Evolutionary conservation across 352 stramenopile species (phyloP), one percentile per base, ranked within the genome.

Genomic region (Phytophthora macrochlamydospora): DNA sequence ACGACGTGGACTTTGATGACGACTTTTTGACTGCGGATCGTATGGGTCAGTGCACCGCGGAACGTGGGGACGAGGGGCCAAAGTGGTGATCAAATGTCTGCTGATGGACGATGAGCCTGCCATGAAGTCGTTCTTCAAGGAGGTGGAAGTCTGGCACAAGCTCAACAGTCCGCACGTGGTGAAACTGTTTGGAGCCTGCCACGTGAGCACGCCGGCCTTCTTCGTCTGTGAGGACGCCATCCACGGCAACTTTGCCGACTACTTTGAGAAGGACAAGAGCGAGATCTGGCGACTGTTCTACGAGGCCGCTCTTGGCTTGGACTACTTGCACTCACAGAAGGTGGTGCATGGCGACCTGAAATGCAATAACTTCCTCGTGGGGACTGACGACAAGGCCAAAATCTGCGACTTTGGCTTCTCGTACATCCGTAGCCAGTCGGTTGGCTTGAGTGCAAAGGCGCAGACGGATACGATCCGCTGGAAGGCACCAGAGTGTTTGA

Each of bases 331-430:
- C 61, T 46, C 49, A 11, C 68, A 73, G 31, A 76, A 79, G 44
- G 72, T 92, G 9, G 76, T 97, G 9, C 91, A 97, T 51, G 85
- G 91, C 11, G 89, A 97, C 55, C 74, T 97, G 18, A 97, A 97
- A 57, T 90, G 85, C 50, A 90, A 78, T 53, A 97, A 97, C 66
- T 65, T 97, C 24, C 75, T 97, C 4, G 71, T 97, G 7, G 87
- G 84, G n/a, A 54, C 71, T 7, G 54, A 81, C 44, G 53, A 61
- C 29, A 74, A 63, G 35, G 71, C 73, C 30, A 77, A 77, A 59
- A 69, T 85, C 55, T 73, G 68, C 50, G 77, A 85, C 68, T 85
- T 85, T 24, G 71, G 74, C 7, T 81, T 77, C 40, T 70, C 53
- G 9, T 82, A 73, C 57, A 79, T 81, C 30, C 60, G 59, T 12